These are phyloP conservation scores for Onygenales sp. DNA, from an alignment of 2,329 filamentous ascomycete genomes.

Conservation along the genomic window DNA sequence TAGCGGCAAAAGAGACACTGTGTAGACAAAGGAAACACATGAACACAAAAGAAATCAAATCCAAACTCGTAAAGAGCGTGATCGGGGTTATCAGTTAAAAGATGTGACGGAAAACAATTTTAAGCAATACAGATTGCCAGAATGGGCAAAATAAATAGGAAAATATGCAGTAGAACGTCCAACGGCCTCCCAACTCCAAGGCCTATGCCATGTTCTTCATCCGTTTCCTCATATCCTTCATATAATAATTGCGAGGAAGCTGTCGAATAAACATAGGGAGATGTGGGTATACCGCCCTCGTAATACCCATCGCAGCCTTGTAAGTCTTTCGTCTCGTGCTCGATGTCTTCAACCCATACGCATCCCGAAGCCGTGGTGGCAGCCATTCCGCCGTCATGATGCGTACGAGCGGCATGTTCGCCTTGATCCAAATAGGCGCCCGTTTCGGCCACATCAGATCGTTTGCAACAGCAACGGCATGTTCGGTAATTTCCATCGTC, in stretches of 20 bases:
- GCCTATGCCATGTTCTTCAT: conserved; percentile 4
- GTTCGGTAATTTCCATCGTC: conserved; percentile 22
- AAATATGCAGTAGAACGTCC: neutral
- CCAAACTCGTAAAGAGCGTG: too few relatives aligned
- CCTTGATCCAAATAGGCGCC: conserved; percentile 17
- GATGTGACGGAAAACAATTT: neutral
- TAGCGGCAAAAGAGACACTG: too few relatives aligned
- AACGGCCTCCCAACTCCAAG: neutral
- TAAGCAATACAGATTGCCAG: neutral
- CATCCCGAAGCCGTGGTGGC: conserved; percentile 18
- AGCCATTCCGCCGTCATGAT: conserved; percentile 22
- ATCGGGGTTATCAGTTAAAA: too few relatives aligned
- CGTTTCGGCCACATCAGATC: conserved; percentile 21
- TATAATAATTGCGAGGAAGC: conserved; percentile 19
- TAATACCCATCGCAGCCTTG: conserved; percentile 13
- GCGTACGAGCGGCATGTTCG: conserved; percentile 18
- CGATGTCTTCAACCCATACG: conserved; percentile 18
- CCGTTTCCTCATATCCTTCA: conserved; percentile 24
- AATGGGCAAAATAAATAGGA: neutral
- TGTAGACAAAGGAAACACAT: too few relatives aligned
- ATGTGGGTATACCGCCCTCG: conserved; percentile 15
- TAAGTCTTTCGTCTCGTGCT: conserved; percentile 13
- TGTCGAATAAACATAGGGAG: conserved; percentile 18
- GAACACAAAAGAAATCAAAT: too few relatives aligned
- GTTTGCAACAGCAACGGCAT: conserved; percentile 19